Evolutionary conservation across 257 asterid genomes (phyloP), one percentile per base, ranked within the genome.

Genomic region (Verbascum thapsus): DNA sequence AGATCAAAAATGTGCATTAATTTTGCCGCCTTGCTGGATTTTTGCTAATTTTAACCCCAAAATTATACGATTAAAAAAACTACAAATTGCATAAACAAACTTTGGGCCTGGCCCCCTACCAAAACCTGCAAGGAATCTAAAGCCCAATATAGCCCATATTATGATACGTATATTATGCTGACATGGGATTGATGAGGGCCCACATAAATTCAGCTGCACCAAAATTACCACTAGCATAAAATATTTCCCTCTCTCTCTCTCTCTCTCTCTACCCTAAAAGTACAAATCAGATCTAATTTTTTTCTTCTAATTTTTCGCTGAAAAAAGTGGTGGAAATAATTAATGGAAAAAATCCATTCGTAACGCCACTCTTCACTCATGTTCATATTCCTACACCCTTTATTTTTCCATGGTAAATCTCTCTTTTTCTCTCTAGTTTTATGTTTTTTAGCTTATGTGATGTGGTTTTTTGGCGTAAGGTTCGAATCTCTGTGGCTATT

Each of bases 121-220:
- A 26, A 26, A 26, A 26, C 5, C 32, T 5, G n/a, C 32, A 26
- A 26, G 5, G 32, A 2, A 26, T 26, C 32, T 26, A 5, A 48
- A 18, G 53, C 53, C 53, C 32, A 48, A 48, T 26, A 1, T 26
- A 26, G 53, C 10, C 26, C 53, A 47, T 18, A 4, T 26, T 26
- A 26, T 1, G 32, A 11, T 7, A 34, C n/a, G 6, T 15, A 35
- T 61, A 23, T 12, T 12, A 6, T 22, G 67, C 32, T 62, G 38
- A 56, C 48, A 5, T 68, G 73, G 41, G 45, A 45, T 32, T 38
- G 16, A 5, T n/a, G 58, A 13, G 63, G 74, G 12, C 67, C 67
- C 58, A 50, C 62, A 41, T 16, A 34, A 61, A 12, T 63, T 43
- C 64, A 61, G 63, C 69, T 22, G 38, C 64, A 15, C 58, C 44